Base-by-base conservation (phyloP, 805 yeast genomes). In the Metschnikowia baotianmanensis region DNA sequence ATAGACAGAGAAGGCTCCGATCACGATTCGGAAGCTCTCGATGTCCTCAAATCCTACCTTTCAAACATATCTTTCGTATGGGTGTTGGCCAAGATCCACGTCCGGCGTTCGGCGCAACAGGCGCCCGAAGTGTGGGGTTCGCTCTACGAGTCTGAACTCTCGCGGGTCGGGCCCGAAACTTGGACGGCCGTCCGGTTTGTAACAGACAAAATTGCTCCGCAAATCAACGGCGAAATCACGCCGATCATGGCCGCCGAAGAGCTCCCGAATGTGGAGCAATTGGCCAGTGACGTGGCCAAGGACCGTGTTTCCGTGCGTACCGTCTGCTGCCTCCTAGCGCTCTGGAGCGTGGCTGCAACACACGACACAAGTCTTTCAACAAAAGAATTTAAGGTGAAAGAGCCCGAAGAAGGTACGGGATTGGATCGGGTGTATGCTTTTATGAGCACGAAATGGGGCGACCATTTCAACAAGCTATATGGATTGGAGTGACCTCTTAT, bases 251-350 rank as follows among this genome's bases (percentile, higher is more conserved):
- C 16, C 4, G 20, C 18, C 4, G n/a, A 23, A 6, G 40, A 18
- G 10, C 45, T 42, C 6, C n/a, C 51, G 22, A 36, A 51, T 2
- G 30, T 57, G 5, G 27, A 17, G 5, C 42, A 39, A 6, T 32
- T 64, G n/a, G 45, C 52, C 13, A 40, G 37, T 1, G 30, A 50
- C 16, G 46, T 59, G 0, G 26, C 40, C 5, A 40, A 42, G 2
- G 62, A 60, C 6, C 42, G 42, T 4, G 47, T 66, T 3, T 51
- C 69, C 6, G 53, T 56, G 3, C 44, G 71, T 34, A 58, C 65
- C 5, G 38, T 68, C 8, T 64, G 69, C 46, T 58, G 68, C 33
- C 49, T 59, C 8, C 34, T 67, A 20, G 71, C 69, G 5, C 31
- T 63, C 17, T 69, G 71, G 71, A 68, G 67, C 36, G 38, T 69